Conservation (phyloP, 805 yeast genomes). For the Metschnikowia shivogae region DNA sequence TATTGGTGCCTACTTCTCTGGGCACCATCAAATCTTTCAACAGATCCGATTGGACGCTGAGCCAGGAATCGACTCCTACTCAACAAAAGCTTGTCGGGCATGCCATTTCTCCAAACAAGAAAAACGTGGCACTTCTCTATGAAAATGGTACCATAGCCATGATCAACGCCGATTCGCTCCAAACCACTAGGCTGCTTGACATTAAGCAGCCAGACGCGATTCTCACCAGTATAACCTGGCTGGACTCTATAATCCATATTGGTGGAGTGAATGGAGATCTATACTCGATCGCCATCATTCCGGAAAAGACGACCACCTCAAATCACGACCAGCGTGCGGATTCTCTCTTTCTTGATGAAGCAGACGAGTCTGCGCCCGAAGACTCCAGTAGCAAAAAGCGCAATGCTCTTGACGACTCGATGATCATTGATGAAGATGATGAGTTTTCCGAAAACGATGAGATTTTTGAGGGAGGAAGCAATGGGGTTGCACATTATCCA, state of each 20-base stretch:
- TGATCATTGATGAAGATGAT: constrained; percentile 24
- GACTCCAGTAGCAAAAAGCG: constrained; percentile 24
- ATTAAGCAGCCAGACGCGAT: constrained; percentile 25
- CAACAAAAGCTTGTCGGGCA: constrained; percentile 36
- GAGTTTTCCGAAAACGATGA: constrained; percentile 5
- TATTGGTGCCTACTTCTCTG: constrained; percentile 61
- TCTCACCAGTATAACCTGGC: constrained; percentile 30
- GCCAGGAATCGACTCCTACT: background rate
- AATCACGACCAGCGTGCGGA: constrained; percentile 10
- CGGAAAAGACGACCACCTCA: constrained; percentile 3
- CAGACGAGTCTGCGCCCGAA: constrained; percentile 15
- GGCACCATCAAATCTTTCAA: constrained; percentile 45
- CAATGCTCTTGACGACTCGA: constrained; percentile 30
- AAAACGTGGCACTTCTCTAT: constrained; percentile 55
- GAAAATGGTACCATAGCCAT: constrained; percentile 48
- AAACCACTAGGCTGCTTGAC: constrained; percentile 23
- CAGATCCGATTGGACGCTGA: constrained; percentile 33
- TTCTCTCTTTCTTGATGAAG: constrained; percentile 17
- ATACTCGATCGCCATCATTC: constrained; percentile 12
- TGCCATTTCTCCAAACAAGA: constrained; percentile 59
- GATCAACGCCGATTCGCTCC: constrained; percentile 46
- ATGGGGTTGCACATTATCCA: constrained; percentile 12
- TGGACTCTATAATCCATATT: constrained; percentile 27
- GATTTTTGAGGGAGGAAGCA: constrained; percentile 5
- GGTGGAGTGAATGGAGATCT: constrained; percentile 45